Base-by-base conservation (phyloP, 495 filamentous ascomycete genomes). In the Penicillium salamii region DNA sequence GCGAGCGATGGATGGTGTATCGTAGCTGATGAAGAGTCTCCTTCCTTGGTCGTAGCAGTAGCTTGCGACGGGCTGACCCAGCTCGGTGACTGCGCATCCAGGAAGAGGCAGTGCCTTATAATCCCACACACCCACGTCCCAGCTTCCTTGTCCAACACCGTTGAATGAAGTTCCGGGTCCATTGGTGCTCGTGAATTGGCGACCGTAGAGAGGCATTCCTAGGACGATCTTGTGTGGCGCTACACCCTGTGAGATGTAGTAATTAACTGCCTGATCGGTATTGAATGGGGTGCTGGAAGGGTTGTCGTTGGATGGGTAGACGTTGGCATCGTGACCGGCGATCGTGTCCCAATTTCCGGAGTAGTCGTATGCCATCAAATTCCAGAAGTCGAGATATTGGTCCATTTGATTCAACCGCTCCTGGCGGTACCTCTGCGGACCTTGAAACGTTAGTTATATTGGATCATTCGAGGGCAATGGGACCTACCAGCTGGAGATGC, bases 191-290 rank as follows among this genome's bases (percentile, higher is more conserved):
- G 77, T 68, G 58, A 96, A 97, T 7, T 87, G 77, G 7, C 90
- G 84, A 0, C 91, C 92, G 59, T 95, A 96, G 0, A 97, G 70
- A 0, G 91, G 91, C 73, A 95, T 80, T 21, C 91, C 90, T 21
- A 96, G 67, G 7, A 91, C 77, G 29, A 97, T 83, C 65, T 95
- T 95, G 35, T 62, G 52, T 0, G 83, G 52, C 0, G 76, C 61
- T 3, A 96, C 78, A 1, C 86, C 87, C 7, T 71, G 63, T 0
- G 70, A 55, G 15, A 77, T 65, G 67, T 95, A 96, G 59, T 87
- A 78, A 21, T 70, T 49, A 12, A 78, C 53, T 13, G 88, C 89
- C 23, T 75, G 68, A 13, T 88, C 76, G 12, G 84, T 85, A 66
- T 74, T 86, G 61, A 86, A 90, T 1, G 84, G 85, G 3, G 89